Percentiles rank a stretch among this genome's conserved stretches.
Evolutionary conservation across 768 basidiomycete genomes (phyloP).

Genomic region (Trametes elegans): DNA sequence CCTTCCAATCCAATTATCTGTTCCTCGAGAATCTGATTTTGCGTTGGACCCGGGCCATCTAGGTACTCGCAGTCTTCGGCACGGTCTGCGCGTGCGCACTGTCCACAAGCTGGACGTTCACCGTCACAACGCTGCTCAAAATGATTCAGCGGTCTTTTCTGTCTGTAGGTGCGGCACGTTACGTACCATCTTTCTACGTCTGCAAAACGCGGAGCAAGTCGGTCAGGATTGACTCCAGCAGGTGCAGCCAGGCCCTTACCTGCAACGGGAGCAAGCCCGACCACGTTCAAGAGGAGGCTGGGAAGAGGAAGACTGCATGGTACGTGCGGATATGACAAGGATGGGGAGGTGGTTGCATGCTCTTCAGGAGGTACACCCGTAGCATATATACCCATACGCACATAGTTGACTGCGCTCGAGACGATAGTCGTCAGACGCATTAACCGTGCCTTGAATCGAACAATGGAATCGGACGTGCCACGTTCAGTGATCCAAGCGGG

Average conservation of each 20-base stretch:
- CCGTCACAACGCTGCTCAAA: conserved; percentile 63
- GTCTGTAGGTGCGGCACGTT: neutral
- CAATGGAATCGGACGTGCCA: neutral
- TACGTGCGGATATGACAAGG: neutral
- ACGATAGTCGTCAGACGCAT: neutral
- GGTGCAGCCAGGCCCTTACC: conserved; percentile 29
- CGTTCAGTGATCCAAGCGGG: neutral
- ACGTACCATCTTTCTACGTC: conserved; percentile 49
- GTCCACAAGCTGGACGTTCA: conserved; percentile 58
- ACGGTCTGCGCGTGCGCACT: conserved; percentile 57
- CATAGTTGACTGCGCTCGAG: conserved; percentile 1
- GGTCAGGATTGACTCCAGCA: neutral
- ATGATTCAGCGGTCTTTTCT: neutral
- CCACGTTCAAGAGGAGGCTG: conserved; percentile 41
- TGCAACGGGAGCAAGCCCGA: conserved; percentile 51
- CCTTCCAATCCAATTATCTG: conserved; percentile 54
- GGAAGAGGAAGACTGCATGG: conserved; percentile 22
- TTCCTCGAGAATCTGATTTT: conserved; percentile 60
- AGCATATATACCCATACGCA: conserved; percentile 10
- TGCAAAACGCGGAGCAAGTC: conserved; percentile 17
- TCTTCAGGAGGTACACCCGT: neutral
- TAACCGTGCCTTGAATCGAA: neutral
- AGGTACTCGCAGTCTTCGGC: conserved; percentile 71
- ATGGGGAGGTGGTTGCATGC: neutral
- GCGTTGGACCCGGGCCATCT: conserved; percentile 58